Percentiles rank a stretch among this genome's conserved stretches.
phyloP scores from a whole-genome alignment of 1,284 basidiomycete genomes.

The Microbotryum lychnidis-dioicae region DNA sequence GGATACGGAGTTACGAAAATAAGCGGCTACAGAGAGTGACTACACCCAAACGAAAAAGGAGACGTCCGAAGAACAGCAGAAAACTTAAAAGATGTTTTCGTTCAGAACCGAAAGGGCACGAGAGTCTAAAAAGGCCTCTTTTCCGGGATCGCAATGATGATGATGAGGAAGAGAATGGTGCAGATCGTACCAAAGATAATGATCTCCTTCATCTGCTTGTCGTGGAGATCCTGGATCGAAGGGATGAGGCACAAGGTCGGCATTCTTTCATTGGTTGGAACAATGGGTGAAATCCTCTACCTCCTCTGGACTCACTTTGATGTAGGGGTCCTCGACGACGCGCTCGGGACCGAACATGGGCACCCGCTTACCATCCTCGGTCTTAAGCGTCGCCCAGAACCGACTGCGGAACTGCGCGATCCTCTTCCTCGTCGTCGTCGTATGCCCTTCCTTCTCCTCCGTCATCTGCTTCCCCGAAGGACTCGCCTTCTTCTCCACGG shows the following conservation, averaged over 20 bases:
- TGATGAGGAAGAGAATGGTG: background rate
- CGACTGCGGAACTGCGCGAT: constrained; percentile 2
- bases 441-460: background rate
- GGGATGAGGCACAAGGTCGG: too few relatives aligned
- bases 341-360: constrained; percentile 9
- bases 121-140: background rate
- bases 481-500: background rate
- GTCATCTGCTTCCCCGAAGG: background rate
- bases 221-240: background rate
- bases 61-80: background rate
- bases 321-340: constrained; percentile 13
- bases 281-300: too few relatives aligned
- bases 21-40: too few relatives aligned
- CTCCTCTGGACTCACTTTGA: constrained; percentile 1
- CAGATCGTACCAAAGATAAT: constrained; percentile 1
- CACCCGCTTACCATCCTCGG: constrained; percentile 6
- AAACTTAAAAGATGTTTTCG: background rate
- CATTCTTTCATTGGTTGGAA: too few relatives aligned
- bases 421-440: background rate
- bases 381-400: background rate
- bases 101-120: background rate
- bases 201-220: constrained; percentile 18
- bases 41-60: too few relatives aligned
- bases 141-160: constrained; percentile 4
- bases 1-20: background rate